Evolutionary conservation across 306 rosid species (phyloP).

Genomic region (Inga laurina): DNA sequence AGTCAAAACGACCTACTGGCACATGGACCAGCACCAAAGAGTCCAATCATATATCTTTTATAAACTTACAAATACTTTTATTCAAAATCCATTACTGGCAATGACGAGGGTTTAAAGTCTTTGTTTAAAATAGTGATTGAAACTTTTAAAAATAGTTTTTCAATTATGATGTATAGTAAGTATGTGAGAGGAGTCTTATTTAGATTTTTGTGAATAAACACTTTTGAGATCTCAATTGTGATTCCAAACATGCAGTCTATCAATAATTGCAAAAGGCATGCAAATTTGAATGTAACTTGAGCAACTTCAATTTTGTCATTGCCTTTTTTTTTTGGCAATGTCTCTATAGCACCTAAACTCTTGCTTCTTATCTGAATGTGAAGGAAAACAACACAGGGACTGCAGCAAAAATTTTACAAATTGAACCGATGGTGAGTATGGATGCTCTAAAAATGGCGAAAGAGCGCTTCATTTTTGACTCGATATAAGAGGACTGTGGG

Average conservation of each 20-base stretch:
- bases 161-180: too few species aligned
- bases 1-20: conserved; percentile 5
- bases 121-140: too few species aligned
- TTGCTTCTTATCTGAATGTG: background rate
- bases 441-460: background rate
- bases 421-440: background rate
- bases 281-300: background rate
- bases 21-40: conserved; percentile 8
- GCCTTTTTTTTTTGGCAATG: background rate
- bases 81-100: background rate
- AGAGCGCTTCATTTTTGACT: background rate
- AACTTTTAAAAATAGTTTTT: too few species aligned
- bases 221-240: too few species aligned
- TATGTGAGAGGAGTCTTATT: too few species aligned
- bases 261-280: background rate
- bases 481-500: background rate
- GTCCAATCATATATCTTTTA: background rate
- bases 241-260: too few species aligned
- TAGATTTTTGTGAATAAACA: too few species aligned
- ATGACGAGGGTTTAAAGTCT: background rate
- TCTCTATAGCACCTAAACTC: background rate
- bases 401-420: background rate
- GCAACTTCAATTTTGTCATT: background rate
- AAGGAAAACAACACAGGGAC: background rate
- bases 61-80: background rate